Evolutionary conservation across 1,284 basidiomycete genomes (phyloP), one percentile per base, ranked within the genome.

Genomic region (Leucoagaricus sp.): DNA sequence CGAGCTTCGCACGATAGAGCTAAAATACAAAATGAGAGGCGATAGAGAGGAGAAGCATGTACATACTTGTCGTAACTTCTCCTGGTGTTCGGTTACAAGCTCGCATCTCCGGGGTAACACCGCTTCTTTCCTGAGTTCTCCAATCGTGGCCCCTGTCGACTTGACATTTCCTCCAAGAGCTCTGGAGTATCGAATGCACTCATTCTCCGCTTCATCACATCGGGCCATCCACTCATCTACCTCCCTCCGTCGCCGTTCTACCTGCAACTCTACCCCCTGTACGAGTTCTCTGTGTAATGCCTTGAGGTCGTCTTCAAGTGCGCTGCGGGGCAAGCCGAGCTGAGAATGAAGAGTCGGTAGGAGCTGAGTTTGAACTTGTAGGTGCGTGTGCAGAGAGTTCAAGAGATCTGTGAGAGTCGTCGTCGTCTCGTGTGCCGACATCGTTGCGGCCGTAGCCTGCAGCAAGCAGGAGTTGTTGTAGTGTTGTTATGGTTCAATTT

Each of bases 1-100:
- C 90, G 9, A 90, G 77, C 66, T 91, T 92, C 4, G 87, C 85
- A 64, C 91, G 86, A 64, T 92, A 92, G 45, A 89, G 68, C 87
- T 90, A 49, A 8, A 4, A n/a, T 51, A 40, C n/a, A 6, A 38
- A 19, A 59, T 55, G 23, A 58, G 40, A 48, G 23, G 21, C 5
- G 36, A 12, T 49, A 23, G 9, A 25, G 34, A 48, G 47, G 51
- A 9, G 9, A 21, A n/a, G n/a, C n/a, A n/a, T n/a, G n/a, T 55
- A 73, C 84, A 63, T 62, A 86, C 88, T 76, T 91, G 90, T 69
- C 87, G 75, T 49, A 92, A 70, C 62, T 86, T 89, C 69, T 91
- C 89, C 64, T 89, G 87, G 64, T 82, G 78, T 58, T 84, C 84
- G 5, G 81, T 72, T 4, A 86, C 78, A 67, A 82, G 75, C 58